Evolutionary conservation across 768 basidiomycete genomes (phyloP).

Genomic region (Tulasnella sp.): DNA sequence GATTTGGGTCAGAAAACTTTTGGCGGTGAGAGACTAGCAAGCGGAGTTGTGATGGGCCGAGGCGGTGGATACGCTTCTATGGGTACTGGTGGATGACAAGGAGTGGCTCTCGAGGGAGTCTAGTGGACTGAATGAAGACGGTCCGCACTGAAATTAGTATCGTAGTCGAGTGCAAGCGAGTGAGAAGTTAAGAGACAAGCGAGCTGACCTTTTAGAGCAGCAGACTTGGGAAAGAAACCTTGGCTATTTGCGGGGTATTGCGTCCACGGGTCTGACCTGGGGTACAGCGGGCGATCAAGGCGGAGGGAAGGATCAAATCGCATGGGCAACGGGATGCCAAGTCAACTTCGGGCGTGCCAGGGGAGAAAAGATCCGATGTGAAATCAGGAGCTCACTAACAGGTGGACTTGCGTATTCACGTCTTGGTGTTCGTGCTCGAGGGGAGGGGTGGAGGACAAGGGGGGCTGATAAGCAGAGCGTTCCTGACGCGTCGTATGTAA

Average conservation of each 20-base stretch:
- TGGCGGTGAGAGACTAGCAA: not conserved
- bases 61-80: not conserved
- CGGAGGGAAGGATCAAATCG: not conserved
- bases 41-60: not conserved
- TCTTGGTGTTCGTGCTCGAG: not conserved
- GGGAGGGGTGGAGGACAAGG: not conserved
- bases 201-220: not conserved
- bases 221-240: not conserved
- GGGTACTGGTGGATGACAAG: not conserved
- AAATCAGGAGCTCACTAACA: not conserved
- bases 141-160: not conserved
- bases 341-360: not conserved
- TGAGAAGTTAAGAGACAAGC: not conserved
- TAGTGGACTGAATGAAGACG: not conserved
- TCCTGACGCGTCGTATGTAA: conserved; percentile 1
- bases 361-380: not conserved
- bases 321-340: not conserved
- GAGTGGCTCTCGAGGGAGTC: not conserved
- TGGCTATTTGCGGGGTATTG: not conserved
- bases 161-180: not conserved
- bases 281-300: not conserved
- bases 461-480: not conserved
- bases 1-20: not conserved
- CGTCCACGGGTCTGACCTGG: not conserved
- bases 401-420: not conserved